Evolutionary conservation across 495 filamentous ascomycete species (phyloP), one percentile per base, ranked within the genome.

Genomic region (Staphylotrichum longicolle): DNA sequence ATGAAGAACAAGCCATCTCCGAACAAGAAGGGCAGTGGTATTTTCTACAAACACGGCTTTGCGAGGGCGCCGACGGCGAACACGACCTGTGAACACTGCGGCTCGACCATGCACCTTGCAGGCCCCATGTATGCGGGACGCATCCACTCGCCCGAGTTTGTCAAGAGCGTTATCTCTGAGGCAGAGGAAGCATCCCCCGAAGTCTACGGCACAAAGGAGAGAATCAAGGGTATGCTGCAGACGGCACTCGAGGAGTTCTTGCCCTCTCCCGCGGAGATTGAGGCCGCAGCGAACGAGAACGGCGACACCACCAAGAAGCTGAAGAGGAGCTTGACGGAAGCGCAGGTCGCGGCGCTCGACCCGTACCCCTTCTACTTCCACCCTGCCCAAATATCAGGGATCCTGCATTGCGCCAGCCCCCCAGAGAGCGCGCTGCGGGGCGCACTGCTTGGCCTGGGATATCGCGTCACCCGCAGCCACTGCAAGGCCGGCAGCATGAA

Each of bases 81-180:
- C 35, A 75, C 76, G 5, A 63, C 76, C 12, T 98, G 94, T 69
- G 81, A 86, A 32, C 91, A 97, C 72, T 98, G 94, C 67, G 90
- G 87, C 7, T 85, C 83, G 62, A 92, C 89, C 60, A 95, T 88
- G 67, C 94, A 96, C 70, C 74, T 97, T 15, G 86, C 85, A 2
- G 94, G 94, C 0, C 94, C 94, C 0, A 96, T 98, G 92, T 98
- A 91, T 80, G 93, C 82, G 51, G 94, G 94, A 3, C 90, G 88
- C 9, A 76, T 98, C 7, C 94, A 98, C 70, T 93, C 91, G 52
- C 76, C 84, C 7, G 80, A 83, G 4, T 98, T 96, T 66, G 84
- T 98, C 60, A 80, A 89, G 64, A 81, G 76, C 39, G 85, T 98
- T 3, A 78, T 98, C 12, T 80, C 82, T 20, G 78, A 84, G 46